phyloP scores from a whole-genome alignment of 768 basidiomycete species.

The Trametes cinnabarina region DNA sequence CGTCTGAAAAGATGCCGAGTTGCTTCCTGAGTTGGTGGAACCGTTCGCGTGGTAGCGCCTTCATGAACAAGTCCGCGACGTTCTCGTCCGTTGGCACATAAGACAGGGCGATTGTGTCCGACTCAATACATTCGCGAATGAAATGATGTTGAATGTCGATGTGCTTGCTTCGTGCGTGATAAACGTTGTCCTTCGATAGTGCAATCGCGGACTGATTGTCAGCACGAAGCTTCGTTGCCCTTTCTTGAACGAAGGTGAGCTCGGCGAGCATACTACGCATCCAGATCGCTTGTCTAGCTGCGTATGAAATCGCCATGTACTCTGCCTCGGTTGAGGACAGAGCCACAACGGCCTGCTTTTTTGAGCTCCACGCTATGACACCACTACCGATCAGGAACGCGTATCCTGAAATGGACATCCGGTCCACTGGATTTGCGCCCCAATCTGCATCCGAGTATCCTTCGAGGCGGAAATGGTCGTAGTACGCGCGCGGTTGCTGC shows the following conservation, averaged over 20 bases:
- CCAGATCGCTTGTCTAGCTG: conserved; percentile 34
- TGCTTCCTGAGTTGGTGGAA: background rate
- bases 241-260: conserved; percentile 16
- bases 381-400: conserved; percentile 29
- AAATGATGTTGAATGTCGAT: conserved; percentile 33
- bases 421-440: conserved; percentile 25
- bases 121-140: conserved; percentile 24
- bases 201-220: conserved; percentile 16
- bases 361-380: conserved; percentile 31
- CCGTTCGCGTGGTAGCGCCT: background rate
- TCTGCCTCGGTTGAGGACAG: conserved; percentile 37
- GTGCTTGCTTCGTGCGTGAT: conserved; percentile 30
- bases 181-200: conserved; percentile 2
- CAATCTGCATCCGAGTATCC: conserved; percentile 36
- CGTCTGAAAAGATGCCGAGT: conserved; percentile 8
- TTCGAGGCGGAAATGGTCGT: background rate
- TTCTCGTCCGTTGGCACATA: background rate
- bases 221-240: background rate
- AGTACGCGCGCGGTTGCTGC: background rate
- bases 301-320: conserved; percentile 35
- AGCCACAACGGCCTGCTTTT: conserved; percentile 32
- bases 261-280: conserved; percentile 27
- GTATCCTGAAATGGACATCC: conserved; percentile 29
- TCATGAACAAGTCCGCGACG: conserved; percentile 2
- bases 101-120: background rate